These are phyloP conservation scores for Cyathus striatus DNA, from an alignment of 768 basidiomycete genomes.

Conservation along the genomic window DNA sequence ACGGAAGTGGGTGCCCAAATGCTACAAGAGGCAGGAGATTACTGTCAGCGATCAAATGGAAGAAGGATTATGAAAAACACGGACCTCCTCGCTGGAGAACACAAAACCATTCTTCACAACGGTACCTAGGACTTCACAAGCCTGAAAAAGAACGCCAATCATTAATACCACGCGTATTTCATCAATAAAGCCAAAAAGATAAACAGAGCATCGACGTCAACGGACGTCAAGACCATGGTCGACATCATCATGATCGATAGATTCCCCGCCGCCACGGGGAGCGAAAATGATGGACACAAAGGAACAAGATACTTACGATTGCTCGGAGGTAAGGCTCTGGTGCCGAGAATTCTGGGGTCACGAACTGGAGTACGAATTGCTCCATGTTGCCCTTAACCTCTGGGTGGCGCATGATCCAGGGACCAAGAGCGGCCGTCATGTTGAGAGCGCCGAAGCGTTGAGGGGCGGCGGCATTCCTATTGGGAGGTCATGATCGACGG, in stretches of 20 bases:
- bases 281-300: background rate
- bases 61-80: conserved; percentile 8
- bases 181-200: too few species aligned
- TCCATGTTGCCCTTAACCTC: conserved; percentile 76
- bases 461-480: conserved; percentile 40
- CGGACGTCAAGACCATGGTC: too few species aligned
- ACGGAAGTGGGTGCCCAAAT: conserved; percentile 58
- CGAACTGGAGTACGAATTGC: conserved; percentile 66
- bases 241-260: conserved; percentile 3
- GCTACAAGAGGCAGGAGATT: too few species aligned
- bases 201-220: too few species aligned
- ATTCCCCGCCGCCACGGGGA: conserved; percentile 5
- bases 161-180: background rate
- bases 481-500: conserved; percentile 53
- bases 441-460: conserved; percentile 84
- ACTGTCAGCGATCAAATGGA: too few species aligned
- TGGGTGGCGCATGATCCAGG: conserved; percentile 81
- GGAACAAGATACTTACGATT: conserved; percentile 51
- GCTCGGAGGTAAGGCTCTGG: conserved; percentile 71
- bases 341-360: conserved; percentile 66
- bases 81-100: conserved; percentile 63
- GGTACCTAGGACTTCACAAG: conserved; percentile 76
- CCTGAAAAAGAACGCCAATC: conserved; percentile 31
- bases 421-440: conserved; percentile 71
- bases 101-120: conserved; percentile 64